A percentile compares a stretch with the other conserved stretches of the same genome.
Conservation (phyloP, 371 early-diverging fungal genomes). For the Mortierella sp. region DNA sequence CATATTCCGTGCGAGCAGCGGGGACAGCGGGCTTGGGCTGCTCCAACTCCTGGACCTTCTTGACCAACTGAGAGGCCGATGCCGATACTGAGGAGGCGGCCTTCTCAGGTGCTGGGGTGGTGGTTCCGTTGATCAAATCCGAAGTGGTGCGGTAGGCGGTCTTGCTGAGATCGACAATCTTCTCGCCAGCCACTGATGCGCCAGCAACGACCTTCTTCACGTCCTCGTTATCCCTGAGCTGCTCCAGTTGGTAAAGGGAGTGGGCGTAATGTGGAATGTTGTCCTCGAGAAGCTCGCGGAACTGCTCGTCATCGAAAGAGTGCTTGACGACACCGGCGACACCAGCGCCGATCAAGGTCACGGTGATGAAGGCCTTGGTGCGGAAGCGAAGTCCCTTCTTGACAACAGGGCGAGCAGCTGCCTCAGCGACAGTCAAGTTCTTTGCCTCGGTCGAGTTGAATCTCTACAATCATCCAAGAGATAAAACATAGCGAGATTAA, state of each 20-base stretch:
- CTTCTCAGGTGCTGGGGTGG: slow-evolving; percentile 54
- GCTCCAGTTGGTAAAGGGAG: slow-evolving; percentile 48
- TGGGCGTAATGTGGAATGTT: slow-evolving; percentile 53
- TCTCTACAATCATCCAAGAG: slow-evolving; percentile 18
- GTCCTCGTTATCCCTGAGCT: slow-evolving; percentile 54
- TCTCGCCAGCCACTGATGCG: slow-evolving; percentile 28
- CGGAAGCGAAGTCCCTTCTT: slow-evolving; percentile 55
- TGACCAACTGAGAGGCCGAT: slow-evolving; percentile 22
- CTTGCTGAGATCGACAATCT: slow-evolving; percentile 49
- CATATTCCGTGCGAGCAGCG: slow-evolving; percentile 38
- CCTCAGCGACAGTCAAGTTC: slow-evolving; percentile 30
- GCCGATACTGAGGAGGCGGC: background rate
- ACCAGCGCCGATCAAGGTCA: slow-evolving; percentile 53
- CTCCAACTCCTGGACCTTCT: slow-evolving; percentile 54
- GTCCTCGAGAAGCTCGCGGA: slow-evolving; percentile 48
- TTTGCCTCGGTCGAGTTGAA: slow-evolving; percentile 50
- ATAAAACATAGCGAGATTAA: background rate
- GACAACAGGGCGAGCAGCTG: slow-evolving; percentile 26
- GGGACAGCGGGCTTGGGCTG: slow-evolving; percentile 53
- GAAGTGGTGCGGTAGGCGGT: slow-evolving; percentile 44
- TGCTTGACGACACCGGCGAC: slow-evolving; percentile 53
- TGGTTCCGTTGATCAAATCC: slow-evolving; percentile 55
- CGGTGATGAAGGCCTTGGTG: slow-evolving; percentile 51
- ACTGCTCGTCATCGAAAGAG: slow-evolving; percentile 48
- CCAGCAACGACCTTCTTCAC: slow-evolving; percentile 25